Evolutionary conservation across 2,329 filamentous ascomycete genomes (phyloP).

Genomic region (Exophiala alcalophila): DNA sequence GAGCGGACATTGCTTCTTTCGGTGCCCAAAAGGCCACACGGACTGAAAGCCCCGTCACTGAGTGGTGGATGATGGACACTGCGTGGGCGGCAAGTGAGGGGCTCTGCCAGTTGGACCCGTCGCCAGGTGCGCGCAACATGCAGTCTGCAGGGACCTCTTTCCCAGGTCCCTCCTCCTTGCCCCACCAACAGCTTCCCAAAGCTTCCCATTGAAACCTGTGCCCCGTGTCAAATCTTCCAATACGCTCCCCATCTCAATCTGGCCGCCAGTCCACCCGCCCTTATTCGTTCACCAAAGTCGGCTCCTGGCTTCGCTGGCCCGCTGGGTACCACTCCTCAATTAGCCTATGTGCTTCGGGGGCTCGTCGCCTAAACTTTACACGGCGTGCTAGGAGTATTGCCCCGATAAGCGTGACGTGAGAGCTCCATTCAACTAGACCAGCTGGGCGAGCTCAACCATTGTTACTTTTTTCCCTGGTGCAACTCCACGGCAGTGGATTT

Average conservation of each 20-base stretch:
- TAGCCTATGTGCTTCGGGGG: too few species aligned
- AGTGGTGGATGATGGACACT: too few species aligned
- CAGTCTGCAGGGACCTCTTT: neutral
- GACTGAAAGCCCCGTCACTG: too few species aligned
- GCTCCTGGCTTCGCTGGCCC: too few species aligned
- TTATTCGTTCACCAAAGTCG: slow-evolving; percentile 7
- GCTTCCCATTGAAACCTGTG: too few species aligned
- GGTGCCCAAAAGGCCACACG: too few species aligned
- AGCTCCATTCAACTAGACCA: slow-evolving; percentile 19
- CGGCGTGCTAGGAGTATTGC: too few species aligned
- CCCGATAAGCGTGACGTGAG: slow-evolving; percentile 26
- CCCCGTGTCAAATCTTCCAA: too few species aligned
- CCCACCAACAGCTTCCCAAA: too few species aligned
- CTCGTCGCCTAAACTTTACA: slow-evolving; percentile 7
- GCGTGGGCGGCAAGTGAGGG: neutral
- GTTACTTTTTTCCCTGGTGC: slow-evolving; percentile 23
- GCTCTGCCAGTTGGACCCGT: neutral
- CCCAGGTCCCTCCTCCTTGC: neutral
- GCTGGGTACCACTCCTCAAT: too few species aligned
- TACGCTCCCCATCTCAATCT: too few species aligned
- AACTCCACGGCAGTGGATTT: neutral
- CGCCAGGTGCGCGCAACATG: neutral
- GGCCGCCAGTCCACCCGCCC: slow-evolving; percentile 5
- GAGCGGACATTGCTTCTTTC: too few species aligned
- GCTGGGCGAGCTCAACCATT: slow-evolving; percentile 20